phyloP scores from a whole-genome alignment of 164 flowering plant species.

The Stephania japonica region DNA sequence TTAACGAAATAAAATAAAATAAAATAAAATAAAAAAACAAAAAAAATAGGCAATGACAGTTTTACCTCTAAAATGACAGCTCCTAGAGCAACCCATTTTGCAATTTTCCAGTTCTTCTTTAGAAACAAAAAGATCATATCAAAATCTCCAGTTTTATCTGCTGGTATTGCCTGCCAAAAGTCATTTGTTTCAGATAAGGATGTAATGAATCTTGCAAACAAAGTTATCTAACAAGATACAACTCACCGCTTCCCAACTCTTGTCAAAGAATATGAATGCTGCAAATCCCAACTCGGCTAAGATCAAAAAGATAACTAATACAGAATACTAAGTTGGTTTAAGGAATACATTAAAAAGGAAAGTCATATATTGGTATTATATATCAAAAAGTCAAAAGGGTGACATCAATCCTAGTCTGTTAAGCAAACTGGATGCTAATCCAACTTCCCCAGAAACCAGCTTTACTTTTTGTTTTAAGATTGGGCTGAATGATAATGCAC shows the following conservation, averaged over 20 bases:
- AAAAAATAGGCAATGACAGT: neutral
- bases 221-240: neutral
- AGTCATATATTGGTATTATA: neutral
- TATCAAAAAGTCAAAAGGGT: neutral
- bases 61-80: conserved; percentile 76
- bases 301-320: conserved; percentile 68
- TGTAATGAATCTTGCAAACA: conserved; percentile 4
- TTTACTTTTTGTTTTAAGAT: neutral
- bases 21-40: no score
- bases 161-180: conserved; percentile 56
- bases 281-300: conserved; percentile 76
- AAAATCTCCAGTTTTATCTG: conserved; percentile 80
- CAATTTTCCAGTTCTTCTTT: conserved; percentile 70
- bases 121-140: conserved; percentile 67
- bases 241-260: conserved; percentile 78
- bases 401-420: neutral
- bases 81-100: conserved; percentile 88
- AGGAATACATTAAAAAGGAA: conserved; percentile 35
- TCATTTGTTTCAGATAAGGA: conserved; percentile 5
- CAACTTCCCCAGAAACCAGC: neutral
- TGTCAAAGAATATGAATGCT: conserved; percentile 86
- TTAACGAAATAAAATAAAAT: neutral
- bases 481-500: neutral
- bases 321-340: conserved; percentile 58
- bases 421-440: neutral